Percentiles rank a stretch among this genome's conserved stretches.
phyloP scores from a whole-genome alignment of 2,329 filamentous ascomycete species.

The Penicillium sp. region DNA sequence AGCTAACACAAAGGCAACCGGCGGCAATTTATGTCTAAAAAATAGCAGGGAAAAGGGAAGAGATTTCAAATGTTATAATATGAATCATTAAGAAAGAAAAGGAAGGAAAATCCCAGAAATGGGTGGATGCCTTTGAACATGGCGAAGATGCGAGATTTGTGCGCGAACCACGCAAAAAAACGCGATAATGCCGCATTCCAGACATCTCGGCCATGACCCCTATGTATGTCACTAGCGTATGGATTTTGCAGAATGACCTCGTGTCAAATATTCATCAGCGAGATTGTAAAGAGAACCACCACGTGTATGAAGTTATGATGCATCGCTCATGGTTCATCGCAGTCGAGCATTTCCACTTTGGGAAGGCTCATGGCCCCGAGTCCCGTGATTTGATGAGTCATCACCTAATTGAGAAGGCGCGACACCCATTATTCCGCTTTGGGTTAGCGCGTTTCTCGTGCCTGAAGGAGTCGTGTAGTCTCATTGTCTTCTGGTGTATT shows the following conservation, averaged over 20 bases:
- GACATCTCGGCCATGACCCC: conserved; percentile 12
- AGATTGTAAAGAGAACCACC: conserved; percentile 5
- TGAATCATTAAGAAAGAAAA: conserved; percentile 7
- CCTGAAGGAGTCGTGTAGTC: background rate
- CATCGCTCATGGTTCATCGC: conserved; percentile 5
- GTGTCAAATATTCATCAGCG: background rate
- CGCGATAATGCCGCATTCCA: conserved; percentile 42
- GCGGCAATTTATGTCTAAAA: background rate
- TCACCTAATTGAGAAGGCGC: background rate
- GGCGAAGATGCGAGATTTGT: conserved; percentile 35
- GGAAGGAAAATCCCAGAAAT: conserved; percentile 17
- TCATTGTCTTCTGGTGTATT: too few relatives aligned
- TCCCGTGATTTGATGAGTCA: background rate
- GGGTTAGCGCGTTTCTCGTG: background rate
- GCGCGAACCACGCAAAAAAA: conserved; percentile 29
- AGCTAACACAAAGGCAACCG: background rate
- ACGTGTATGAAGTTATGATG: background rate
- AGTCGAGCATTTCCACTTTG: background rate
- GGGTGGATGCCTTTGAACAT: conserved; percentile 11
- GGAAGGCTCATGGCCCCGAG: background rate
- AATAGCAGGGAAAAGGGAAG: background rate
- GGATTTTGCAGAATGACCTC: conserved; percentile 10
- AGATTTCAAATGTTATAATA: background rate
- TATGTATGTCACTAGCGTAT: conserved; percentile 8
- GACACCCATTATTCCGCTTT: background rate